Base-by-base conservation (phyloP, 73 alveolate species). In the Urostyla sp. region DNA sequence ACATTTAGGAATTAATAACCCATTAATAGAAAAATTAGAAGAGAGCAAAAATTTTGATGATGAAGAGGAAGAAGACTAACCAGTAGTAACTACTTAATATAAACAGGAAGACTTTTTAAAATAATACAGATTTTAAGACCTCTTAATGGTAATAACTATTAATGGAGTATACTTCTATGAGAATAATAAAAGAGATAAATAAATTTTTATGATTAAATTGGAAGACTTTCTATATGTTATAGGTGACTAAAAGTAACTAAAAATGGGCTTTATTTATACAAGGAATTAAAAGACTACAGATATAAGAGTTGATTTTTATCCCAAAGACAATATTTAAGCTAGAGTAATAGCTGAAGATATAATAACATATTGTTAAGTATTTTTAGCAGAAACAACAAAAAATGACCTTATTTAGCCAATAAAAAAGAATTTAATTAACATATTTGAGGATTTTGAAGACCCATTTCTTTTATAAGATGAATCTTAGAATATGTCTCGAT, bases 261-360 rank as follows among this genome's bases (percentile, higher is more conserved):
- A 59, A 30, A 15, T 77, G 31, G 79, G 79, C 7, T 77, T 24
- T 37, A 28, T 77, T 20, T 34, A 43, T 23, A 63, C 18, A 40
- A 38, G 10, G 15, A 20, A 50, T 26, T 40, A 34, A 2, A 54
- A 75, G 45, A 27, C 27, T 32, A 16, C n/a, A 15, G 88, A 77
- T 44, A 43, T 67, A 2, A 77, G 46, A 38, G 44, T 77, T 0
- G 88, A 77, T 16, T 24, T 77, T 4, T 43, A 54, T 15, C 32
- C 74, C 30, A 49, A 59, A 0, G 53, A 73, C 57, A 46, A 46
- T 1, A 58, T 44, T 37, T 18, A 51, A 23, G 67, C 88, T 5
- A 57, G 88, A 59, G 35, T 45, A 7, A 44, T 77, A 21, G 88
- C 88, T 18, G 88, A 77, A 30, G 88, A 77, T 30, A 77, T 59